These are phyloP conservation scores for Hypomontagnella monticulosa DNA, from an alignment of 495 filamentous ascomycete genomes.

Conservation along the genomic window DNA sequence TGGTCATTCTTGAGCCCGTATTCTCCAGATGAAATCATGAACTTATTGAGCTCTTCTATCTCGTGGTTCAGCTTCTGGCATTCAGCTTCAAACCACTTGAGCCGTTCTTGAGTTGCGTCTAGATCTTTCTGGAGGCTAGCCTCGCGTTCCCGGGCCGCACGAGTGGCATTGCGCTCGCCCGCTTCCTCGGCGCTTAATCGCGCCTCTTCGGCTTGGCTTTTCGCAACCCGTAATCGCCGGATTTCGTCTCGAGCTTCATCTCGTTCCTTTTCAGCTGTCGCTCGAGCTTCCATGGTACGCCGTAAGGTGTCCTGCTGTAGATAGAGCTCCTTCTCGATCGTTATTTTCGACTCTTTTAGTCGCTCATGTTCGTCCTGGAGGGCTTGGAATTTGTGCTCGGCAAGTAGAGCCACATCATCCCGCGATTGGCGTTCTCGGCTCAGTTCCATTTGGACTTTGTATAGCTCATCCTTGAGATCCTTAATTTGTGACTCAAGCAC, in stretches of 20 bases:
- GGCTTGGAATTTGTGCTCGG: slow-evolving; percentile 84
- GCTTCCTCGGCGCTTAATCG: slow-evolving; percentile 82
- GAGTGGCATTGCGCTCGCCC: slow-evolving; percentile 80
- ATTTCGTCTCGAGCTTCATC: slow-evolving; percentile 90
- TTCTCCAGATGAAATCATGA: slow-evolving; percentile 87
- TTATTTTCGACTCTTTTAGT: slow-evolving; percentile 96
- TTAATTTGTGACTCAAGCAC: slow-evolving; percentile 87
- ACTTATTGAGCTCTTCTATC: slow-evolving; percentile 80
- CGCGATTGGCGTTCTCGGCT: slow-evolving; percentile 94
- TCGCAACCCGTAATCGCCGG: slow-evolving; percentile 81
- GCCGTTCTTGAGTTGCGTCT: slow-evolving; percentile 72
- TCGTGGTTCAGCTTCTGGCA: slow-evolving; percentile 75
- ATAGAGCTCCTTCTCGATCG: slow-evolving; percentile 97
- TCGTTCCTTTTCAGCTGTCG: slow-evolving; percentile 82
- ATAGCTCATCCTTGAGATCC: slow-evolving; percentile 85
- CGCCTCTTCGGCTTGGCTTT: slow-evolving; percentile 83
- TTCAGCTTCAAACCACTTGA: slow-evolving; percentile 80
- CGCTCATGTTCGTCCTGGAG: slow-evolving; percentile 85
- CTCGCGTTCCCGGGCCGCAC: slow-evolving; percentile 83
- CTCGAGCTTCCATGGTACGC: slow-evolving; percentile 82
- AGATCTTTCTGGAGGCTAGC: slow-evolving; percentile 80
- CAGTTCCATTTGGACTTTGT: slow-evolving; percentile 85
- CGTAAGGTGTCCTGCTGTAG: slow-evolving; percentile 95
- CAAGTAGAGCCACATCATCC: slow-evolving; percentile 91
- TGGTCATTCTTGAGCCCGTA: slow-evolving; percentile 90